Evolutionary conservation across 2,329 filamentous ascomycete genomes (phyloP), one percentile per base, ranked within the genome.

Genomic region (Diaporthe humulicola): DNA sequence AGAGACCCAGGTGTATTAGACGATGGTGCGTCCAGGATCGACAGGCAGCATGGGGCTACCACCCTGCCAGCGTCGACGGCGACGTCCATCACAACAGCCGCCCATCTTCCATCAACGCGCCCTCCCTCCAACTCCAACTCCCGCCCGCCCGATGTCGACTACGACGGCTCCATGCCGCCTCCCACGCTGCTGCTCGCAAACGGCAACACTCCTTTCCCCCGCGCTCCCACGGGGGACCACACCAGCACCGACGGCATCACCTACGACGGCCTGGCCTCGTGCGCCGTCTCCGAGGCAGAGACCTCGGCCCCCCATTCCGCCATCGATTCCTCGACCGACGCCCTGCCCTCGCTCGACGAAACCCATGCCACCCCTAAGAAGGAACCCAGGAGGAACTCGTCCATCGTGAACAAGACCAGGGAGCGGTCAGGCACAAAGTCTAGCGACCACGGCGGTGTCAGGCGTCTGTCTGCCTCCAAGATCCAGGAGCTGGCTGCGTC

Each of bases 401-500:
- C 74, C 5, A 30, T 56, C 6, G 33, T 48, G 2, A 69, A 69
- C 54, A 76, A 77, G 64, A 77, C 77, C 48, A 73, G 77, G 25
- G 78, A 77, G 58, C 79, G 80, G 22, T 81, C 81, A 3, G 78
- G 78, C 61, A 81, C 81, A n/a, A 82, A 81, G 74, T 79, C 79
- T 8, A 81, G 78, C 45, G 74, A 71, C 42, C 85, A 83, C 76
- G 81, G 83, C 56, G 87, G 87, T 75, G 82, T 91, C 61, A 86
- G 88, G 72, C 87, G 89, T 50, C 84, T 92, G 36, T 91, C 90
- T 0, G 88, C 88, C 10, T 88, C 86, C 50, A 89, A 91, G 78
- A 91, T 92, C 80, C 87, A 90, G 71, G 88, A 90, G 75, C 82
- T 93, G 74, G 87, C 89, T 19, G 87, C 86, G 38, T 86, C 88